phyloP scores from a whole-genome alignment of 169 alveolate genomes.

The Plasmodium coatneyi region DNA sequence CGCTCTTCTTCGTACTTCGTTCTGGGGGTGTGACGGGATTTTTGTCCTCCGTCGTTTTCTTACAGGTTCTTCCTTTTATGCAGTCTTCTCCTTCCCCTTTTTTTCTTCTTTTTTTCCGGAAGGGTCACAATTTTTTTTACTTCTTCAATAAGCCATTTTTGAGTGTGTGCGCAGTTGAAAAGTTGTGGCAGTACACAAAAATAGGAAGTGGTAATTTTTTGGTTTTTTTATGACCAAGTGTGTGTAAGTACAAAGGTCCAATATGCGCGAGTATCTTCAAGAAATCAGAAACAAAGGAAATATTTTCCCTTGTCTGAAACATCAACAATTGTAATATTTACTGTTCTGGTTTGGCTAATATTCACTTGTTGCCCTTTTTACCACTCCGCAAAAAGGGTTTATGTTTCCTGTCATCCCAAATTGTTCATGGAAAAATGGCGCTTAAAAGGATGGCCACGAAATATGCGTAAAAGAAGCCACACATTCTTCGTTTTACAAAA shows the following conservation, averaged over 20 bases:
- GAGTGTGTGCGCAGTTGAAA: neutral
- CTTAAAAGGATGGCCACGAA: neutral
- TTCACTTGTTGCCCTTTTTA: neutral
- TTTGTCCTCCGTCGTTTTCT: neutral
- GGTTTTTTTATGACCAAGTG: neutral
- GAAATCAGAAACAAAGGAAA: neutral
- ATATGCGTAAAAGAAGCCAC: neutral
- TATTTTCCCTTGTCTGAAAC: neutral
- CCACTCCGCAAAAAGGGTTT: neutral
- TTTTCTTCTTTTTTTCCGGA: neutral
- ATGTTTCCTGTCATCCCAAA: neutral
- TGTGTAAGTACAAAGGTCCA: neutral
- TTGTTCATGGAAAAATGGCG: conserved; percentile 5
- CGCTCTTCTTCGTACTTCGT: neutral
- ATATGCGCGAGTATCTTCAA: neutral
- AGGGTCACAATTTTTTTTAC: neutral
- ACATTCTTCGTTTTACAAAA: neutral
- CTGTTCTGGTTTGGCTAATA: neutral
- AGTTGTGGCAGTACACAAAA: neutral
- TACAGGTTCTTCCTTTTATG: neutral
- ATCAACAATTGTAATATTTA: neutral
- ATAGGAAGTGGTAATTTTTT: neutral
- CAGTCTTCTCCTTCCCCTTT: neutral
- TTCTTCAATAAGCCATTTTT: neutral
- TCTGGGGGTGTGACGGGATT: neutral